phyloP scores from a whole-genome alignment of 345 rosid genomes.

The Melaleuca alternifolia region DNA sequence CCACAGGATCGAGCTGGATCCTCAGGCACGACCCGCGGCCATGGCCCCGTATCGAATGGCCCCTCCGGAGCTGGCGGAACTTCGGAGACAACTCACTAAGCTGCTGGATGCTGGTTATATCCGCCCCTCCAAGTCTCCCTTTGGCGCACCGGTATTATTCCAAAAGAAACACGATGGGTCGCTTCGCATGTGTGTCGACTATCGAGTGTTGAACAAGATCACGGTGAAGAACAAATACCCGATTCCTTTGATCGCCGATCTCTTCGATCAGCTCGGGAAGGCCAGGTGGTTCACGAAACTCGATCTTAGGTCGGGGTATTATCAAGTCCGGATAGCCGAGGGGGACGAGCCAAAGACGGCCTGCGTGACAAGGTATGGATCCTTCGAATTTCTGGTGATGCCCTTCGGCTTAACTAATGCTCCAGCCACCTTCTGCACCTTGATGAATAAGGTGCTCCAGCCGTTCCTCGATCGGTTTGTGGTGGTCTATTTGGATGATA shows the following conservation, averaged over 20 bases:
- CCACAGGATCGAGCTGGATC: not conserved
- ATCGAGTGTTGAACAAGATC: not conserved
- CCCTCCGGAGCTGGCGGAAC: not conserved
- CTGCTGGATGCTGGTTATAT: not conserved
- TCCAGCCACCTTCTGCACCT: not conserved
- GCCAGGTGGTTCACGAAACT: not conserved
- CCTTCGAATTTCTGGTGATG: not conserved
- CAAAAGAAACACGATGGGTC: not conserved
- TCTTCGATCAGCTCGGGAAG: not conserved
- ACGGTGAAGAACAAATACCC: constrained; percentile 1
- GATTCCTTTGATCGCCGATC: not conserved
- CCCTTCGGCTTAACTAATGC: not conserved
- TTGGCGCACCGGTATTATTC: not conserved
- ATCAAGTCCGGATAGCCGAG: not conserved
- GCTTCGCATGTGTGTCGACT: not conserved
- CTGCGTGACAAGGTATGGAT: not conserved
- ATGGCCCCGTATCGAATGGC: not conserved
- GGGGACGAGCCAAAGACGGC: not conserved
- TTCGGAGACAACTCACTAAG: not conserved
- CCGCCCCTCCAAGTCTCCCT: not conserved
- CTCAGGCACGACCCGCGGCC: not conserved
- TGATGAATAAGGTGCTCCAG: not conserved
- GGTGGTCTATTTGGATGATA: not conserved
- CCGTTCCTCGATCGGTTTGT: not conserved
- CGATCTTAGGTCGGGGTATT: not conserved